Conservation (phyloP, 1,284 basidiomycete species). For the Veloporphyrellus conicus region DNA sequence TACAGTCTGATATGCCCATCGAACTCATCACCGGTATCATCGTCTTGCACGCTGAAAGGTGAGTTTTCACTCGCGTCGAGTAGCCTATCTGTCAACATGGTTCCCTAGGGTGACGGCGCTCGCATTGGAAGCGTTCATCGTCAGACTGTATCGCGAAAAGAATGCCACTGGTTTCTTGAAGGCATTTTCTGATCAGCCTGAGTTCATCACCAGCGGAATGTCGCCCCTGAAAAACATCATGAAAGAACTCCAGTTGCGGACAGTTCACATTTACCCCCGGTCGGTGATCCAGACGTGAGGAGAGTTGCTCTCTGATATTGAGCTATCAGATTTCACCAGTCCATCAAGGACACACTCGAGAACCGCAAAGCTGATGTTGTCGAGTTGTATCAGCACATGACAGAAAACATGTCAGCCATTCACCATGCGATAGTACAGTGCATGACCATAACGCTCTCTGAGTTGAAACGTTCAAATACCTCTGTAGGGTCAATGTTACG, state of each 20-base stretch:
- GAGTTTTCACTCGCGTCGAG: conserved; percentile 11
- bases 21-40: conserved; percentile 88
- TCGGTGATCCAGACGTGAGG: conserved; percentile 31
- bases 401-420: conserved; percentile 84
- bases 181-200: conserved; percentile 95
- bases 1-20: conserved; percentile 82
- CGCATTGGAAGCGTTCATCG: conserved; percentile 86
- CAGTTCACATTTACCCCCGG: conserved; percentile 90
- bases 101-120: conserved; percentile 71
- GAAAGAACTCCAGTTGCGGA: conserved; percentile 85
- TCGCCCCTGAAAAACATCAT: conserved; percentile 90
- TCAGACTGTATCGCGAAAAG: conserved; percentile 82
- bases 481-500: conserved; percentile 38
- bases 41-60: conserved; percentile 92
- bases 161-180: conserved; percentile 91
- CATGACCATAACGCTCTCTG: conserved; percentile 86
- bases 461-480: conserved; percentile 86
- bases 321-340: conserved; percentile 76
- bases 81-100: not conserved
- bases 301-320: not conserved
- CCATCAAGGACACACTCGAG: conserved; percentile 76
- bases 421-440: conserved; percentile 93
- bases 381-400: conserved; percentile 86
- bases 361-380: conserved; percentile 86
- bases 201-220: conserved; percentile 88